These are phyloP conservation scores for Lactarius vividus DNA, from an alignment of 768 basidiomycete species.

Conservation along the genomic window DNA sequence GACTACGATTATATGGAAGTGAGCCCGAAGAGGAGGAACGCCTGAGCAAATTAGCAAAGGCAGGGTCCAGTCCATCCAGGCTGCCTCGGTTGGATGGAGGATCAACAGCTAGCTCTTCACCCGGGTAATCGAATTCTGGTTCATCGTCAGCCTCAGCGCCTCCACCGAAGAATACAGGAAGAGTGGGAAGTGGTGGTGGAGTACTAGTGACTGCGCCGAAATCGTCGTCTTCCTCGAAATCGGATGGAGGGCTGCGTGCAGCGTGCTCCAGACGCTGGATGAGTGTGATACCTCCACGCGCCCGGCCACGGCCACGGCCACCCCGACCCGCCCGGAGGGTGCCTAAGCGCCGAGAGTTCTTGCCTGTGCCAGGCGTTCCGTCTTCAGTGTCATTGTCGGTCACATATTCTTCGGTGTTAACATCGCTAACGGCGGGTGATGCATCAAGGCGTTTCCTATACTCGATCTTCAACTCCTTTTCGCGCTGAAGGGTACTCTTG, in stretches of 20 bases:
- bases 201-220: conserved; percentile 21
- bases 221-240: conserved; percentile 29
- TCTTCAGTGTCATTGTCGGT: conserved; percentile 47
- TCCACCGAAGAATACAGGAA: conserved; percentile 23
- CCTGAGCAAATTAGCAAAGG: conserved; percentile 74
- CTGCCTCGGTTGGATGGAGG: conserved; percentile 60
- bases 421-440: conserved; percentile 41
- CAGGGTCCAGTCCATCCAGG: conserved; percentile 86
- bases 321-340: conserved; percentile 22
- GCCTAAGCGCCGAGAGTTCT: conserved; percentile 19
- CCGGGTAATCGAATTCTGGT: conserved; percentile 29
- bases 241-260: conserved; percentile 23
- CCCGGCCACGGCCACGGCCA: conserved; percentile 24
- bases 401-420: conserved; percentile 43
- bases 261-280: conserved; percentile 27
- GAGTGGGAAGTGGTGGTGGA: conserved; percentile 17
- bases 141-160: conserved; percentile 35
- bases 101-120: conserved; percentile 39
- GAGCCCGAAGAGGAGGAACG: conserved; percentile 47
- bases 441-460: conserved; percentile 52
- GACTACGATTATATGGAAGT: conserved; percentile 50
- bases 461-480: conserved; percentile 79
- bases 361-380: conserved; percentile 21
- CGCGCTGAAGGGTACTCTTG: conserved; percentile 72
- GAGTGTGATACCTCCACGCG: conserved; percentile 26